These are phyloP conservation scores for Taiozyma onychis DNA, from an alignment of 1,139 yeast genomes.

Conservation along the genomic window DNA sequence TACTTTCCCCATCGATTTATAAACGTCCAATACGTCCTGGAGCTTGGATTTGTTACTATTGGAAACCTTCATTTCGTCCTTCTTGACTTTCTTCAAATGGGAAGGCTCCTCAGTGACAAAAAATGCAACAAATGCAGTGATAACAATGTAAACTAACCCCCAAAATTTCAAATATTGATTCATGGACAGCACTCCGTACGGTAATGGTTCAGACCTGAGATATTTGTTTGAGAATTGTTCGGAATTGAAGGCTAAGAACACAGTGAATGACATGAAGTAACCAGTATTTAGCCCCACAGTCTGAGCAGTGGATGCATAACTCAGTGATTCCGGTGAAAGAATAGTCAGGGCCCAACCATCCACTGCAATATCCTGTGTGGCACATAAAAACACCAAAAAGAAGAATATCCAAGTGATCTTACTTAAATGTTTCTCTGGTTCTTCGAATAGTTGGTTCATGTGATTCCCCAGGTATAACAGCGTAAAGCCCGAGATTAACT, in stretches of 20 bases:
- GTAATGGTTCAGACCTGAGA: slow-evolving; percentile 53
- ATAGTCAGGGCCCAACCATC: slow-evolving; percentile 98
- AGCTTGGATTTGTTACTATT: slow-evolving; percentile 6
- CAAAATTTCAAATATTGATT: slow-evolving; percentile 73
- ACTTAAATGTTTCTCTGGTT: slow-evolving; percentile 50
- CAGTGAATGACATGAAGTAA: slow-evolving; percentile 85
- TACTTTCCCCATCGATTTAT: slow-evolving; percentile 71
- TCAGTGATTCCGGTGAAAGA: slow-evolving; percentile 67
- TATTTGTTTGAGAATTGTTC: slow-evolving; percentile 90
- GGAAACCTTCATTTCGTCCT: slow-evolving; percentile 26
- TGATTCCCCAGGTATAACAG: slow-evolving; percentile 57
- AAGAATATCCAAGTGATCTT: slow-evolving; percentile 64
- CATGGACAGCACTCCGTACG: slow-evolving; percentile 63
- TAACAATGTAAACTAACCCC: slow-evolving; percentile 66
- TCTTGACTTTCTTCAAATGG: slow-evolving; percentile 32
- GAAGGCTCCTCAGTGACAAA: slow-evolving; percentile 65
- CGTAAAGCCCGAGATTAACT: slow-evolving; percentile 65
- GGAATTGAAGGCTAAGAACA: slow-evolving; percentile 84
- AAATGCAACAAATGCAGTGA: slow-evolving; percentile 54
- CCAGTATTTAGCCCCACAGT: slow-evolving; percentile 94
- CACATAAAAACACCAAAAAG: slow-evolving; percentile 76
- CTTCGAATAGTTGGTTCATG: slow-evolving; percentile 50
- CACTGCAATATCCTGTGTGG: slow-evolving; percentile 97
- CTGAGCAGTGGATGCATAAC: slow-evolving; percentile 97
- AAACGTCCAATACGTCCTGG: slow-evolving; percentile 37